A percentile compares a stretch with the other conserved stretches of the same genome.
Evolutionary conservation across 371 early-diverging fungal species (phyloP).

Genomic region (Apophysomyces trapeziformis): DNA sequence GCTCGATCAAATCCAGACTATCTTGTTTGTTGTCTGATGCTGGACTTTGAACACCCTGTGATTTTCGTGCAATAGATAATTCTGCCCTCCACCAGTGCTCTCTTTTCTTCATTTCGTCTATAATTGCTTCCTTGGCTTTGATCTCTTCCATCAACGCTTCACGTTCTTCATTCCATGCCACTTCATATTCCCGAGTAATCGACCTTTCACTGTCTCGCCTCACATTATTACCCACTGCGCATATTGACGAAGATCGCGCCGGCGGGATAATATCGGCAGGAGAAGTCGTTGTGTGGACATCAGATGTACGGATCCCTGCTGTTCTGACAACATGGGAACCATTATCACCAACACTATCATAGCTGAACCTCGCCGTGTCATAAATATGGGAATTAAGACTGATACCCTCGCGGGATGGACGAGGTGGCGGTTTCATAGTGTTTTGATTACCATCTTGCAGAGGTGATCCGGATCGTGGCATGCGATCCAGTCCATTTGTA

Average conservation of each 20-base stretch:
- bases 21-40: slow-evolving; percentile 15
- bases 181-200: background rate
- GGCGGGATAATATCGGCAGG: background rate
- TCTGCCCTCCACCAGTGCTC: slow-evolving; percentile 63
- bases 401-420: slow-evolving; percentile 56
- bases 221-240: background rate
- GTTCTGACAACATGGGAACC: background rate
- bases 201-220: slow-evolving; percentile 5
- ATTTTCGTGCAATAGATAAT: slow-evolving; percentile 48
- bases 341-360: background rate
- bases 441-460: background rate
- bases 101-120: slow-evolving; percentile 52
- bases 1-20: slow-evolving; percentile 35
- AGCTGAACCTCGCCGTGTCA: slow-evolving; percentile 16
- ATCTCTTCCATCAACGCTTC: slow-evolving; percentile 44
- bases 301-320: slow-evolving; percentile 15
- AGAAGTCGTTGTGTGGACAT: background rate
- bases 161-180: slow-evolving; percentile 31
- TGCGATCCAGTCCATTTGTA: background rate
- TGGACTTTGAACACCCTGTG: slow-evolving; percentile 22
- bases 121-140: slow-evolving; percentile 40
- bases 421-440: slow-evolving; percentile 36
- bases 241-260: background rate
- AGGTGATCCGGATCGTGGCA: background rate
- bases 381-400: slow-evolving; percentile 35